Conservation (phyloP, 1,284 basidiomycete species). For the Ceratobasidium sp. region DNA sequence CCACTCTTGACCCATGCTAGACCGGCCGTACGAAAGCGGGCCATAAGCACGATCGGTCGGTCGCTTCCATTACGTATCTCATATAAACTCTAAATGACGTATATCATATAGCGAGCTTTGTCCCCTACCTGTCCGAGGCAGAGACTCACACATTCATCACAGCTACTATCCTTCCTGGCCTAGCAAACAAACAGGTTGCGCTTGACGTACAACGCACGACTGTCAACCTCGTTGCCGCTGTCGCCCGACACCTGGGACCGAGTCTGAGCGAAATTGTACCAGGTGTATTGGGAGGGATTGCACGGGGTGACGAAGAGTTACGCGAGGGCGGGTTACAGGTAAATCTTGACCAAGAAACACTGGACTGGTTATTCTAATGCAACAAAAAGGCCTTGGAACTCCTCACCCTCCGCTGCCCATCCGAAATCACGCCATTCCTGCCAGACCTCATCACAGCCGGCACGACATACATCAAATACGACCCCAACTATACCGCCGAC, state of each 20-base stretch:
- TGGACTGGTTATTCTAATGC: not conserved
- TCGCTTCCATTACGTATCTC: slow-evolving; percentile 27
- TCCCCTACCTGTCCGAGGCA: slow-evolving; percentile 69
- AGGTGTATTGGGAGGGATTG: slow-evolving; percentile 69
- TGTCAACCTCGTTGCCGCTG: slow-evolving; percentile 79
- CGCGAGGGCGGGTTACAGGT: slow-evolving; percentile 80
- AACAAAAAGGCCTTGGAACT: slow-evolving; percentile 91
- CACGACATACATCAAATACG: slow-evolving; percentile 85
- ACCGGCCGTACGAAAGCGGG: slow-evolving; percentile 87
- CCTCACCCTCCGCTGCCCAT: slow-evolving; percentile 81
- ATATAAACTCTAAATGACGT: not conserved
- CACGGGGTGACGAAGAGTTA: slow-evolving; percentile 80
- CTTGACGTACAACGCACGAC: slow-evolving; percentile 77
- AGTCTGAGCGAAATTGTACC: slow-evolving; percentile 69
- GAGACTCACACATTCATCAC: slow-evolving; percentile 62
- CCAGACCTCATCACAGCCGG: slow-evolving; percentile 72
- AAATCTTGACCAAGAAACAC: slow-evolving; percentile 28
- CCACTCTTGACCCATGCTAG: slow-evolving; percentile 79
- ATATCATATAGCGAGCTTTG: slow-evolving; percentile 65
- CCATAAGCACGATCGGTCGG: slow-evolving; percentile 75
- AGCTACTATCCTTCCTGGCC: slow-evolving; percentile 66
- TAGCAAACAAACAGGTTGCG: slow-evolving; percentile 57
- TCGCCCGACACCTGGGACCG: slow-evolving; percentile 71
- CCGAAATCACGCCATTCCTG: slow-evolving; percentile 79
- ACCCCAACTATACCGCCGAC: slow-evolving; percentile 90